Base-by-base conservation (phyloP, 139 green algal species). In the Spirogloea muscicola region DNA sequence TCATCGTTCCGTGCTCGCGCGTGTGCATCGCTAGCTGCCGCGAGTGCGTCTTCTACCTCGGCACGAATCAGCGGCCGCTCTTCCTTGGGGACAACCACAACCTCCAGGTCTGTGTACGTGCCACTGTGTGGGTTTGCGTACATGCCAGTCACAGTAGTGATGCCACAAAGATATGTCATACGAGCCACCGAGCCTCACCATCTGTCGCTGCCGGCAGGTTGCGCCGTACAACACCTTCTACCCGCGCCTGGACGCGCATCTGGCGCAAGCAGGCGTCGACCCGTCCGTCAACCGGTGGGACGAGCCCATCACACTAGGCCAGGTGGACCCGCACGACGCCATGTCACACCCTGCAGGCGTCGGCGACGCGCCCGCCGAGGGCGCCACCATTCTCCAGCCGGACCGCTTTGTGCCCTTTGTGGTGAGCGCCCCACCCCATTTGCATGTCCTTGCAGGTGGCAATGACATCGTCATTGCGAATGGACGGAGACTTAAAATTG, bases 171-270 rank as follows among this genome's bases (percentile, higher is more conserved):
- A n/a, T n/a, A n/a, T n/a, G n/a, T n/a, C n/a, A n/a, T n/a, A n/a
- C n/a, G n/a, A n/a, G n/a, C n/a, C n/a, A n/a, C n/a, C n/a, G n/a
- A n/a, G n/a, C n/a, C n/a, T n/a, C n/a, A n/a, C n/a, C n/a, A n/a
- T n/a, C n/a, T n/a, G n/a, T n/a, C n/a, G n/a, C 21, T 21, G 46
- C 21, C 21, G 64, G 13, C 68, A 72, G 55, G 42, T 59, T 5
- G 70, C 57, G 3, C 70, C 70, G 4, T 79, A 79, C 60, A 79
- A 79, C 60, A 79, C 70, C 3, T 79, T 61, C 70, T 79, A 79
- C 29, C 25, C 57, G 3, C 39, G 29, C 4, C 70, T 79, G 16
- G 55, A 55, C 68, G n/a, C 27, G 7, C 68, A 77, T 25, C 52
- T 77, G 55, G 68, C 31, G 4, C 10, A 57, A 3, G 51, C 31